A percentile compares a stretch with the other conserved stretches of the same genome.
Conservation (phyloP, 352 stramenopile species). For the Phytopythium sindhum region DNA sequence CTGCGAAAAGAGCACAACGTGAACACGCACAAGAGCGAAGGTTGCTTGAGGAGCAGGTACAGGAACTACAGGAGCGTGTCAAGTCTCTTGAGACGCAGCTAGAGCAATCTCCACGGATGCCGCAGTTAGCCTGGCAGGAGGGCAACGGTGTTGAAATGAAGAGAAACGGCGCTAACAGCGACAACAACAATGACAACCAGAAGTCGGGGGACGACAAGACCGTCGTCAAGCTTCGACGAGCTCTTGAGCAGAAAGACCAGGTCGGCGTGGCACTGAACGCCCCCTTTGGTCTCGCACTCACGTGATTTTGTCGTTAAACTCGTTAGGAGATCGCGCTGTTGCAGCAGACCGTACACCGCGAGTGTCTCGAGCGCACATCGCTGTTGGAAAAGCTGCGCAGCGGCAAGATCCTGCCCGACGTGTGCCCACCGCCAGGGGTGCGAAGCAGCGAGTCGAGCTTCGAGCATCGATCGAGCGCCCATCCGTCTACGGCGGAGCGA, state of each 20-base stretch:
- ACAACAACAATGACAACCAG: conserved; percentile 29
- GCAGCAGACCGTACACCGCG: conserved; percentile 78
- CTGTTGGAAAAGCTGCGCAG: conserved; percentile 71
- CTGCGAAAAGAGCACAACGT: conserved; percentile 13
- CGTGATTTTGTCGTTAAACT: neutral
- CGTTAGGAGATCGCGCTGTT: conserved; percentile 67
- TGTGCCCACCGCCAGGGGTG: conserved; percentile 9
- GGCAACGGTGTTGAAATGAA: conserved; percentile 3
- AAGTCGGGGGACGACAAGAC: conserved; percentile 42
- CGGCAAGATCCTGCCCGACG: conserved; percentile 62
- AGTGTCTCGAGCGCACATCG: conserved; percentile 79
- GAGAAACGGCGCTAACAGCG: neutral
- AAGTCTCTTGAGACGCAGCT: conserved; percentile 6
- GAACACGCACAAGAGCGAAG: conserved; percentile 14
- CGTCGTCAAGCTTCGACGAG: conserved; percentile 33
- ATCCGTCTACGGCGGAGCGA: conserved; percentile 1
- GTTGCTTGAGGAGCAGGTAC: conserved; percentile 25
- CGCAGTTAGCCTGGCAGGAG: conserved; percentile 11
- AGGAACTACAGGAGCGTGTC: conserved; percentile 25
- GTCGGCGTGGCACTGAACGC: conserved; percentile 14
- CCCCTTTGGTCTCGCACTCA: neutral
- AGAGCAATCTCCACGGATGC: neutral
- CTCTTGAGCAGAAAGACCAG: conserved; percentile 50
- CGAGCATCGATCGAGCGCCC: conserved; percentile 6
- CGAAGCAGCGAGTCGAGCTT: conserved; percentile 1